Evolutionary conservation across 2,329 filamentous ascomycete species (phyloP).

Genomic region (Aspergillus flavus): DNA sequence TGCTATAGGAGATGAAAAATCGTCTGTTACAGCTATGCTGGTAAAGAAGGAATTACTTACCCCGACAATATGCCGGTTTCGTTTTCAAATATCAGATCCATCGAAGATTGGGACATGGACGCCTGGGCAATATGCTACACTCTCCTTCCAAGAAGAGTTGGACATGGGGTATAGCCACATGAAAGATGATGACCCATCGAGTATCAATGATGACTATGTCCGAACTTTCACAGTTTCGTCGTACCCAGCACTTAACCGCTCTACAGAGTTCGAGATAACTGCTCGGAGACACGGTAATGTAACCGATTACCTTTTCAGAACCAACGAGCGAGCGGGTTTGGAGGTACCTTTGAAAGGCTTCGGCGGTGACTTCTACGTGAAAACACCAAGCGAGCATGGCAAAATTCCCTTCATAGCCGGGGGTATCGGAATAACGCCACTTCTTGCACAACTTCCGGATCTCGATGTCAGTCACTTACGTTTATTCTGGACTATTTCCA

Average conservation of each 20-base stretch:
- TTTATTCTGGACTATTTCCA: conserved; percentile 69
- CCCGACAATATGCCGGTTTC: conserved; percentile 68
- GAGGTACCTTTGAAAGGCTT: conserved; percentile 73
- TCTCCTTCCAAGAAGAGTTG: conserved; percentile 71
- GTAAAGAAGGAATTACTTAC: conserved; percentile 63
- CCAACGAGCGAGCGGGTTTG: conserved; percentile 56
- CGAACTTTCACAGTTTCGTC: conserved; percentile 82
- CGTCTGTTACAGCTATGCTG: conserved; percentile 55
- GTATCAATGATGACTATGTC: conserved; percentile 81
- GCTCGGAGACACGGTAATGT: conserved; percentile 69
- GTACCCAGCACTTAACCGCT: conserved; percentile 44
- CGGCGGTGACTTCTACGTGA: conserved; percentile 64
- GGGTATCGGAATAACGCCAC: conserved; percentile 81
- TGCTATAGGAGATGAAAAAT: conserved; percentile 15
- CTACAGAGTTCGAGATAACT: conserved; percentile 69
- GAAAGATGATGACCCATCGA: conserved; percentile 76
- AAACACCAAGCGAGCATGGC: conserved; percentile 29
- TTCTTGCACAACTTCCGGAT: conserved; percentile 68
- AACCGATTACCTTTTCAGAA: conserved; percentile 66
- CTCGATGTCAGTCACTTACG: conserved; percentile 53
- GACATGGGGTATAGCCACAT: conserved; percentile 79
- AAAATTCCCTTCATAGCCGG: conserved; percentile 68
- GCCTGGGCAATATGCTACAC: conserved; percentile 75
- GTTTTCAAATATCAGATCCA: conserved; percentile 52
- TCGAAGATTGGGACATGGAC: conserved; percentile 54